A percentile compares a stretch with the other conserved stretches of the same genome.
Conservation (phyloP, 1,284 basidiomycete species). For the Laetiporus sulphureus region DNA sequence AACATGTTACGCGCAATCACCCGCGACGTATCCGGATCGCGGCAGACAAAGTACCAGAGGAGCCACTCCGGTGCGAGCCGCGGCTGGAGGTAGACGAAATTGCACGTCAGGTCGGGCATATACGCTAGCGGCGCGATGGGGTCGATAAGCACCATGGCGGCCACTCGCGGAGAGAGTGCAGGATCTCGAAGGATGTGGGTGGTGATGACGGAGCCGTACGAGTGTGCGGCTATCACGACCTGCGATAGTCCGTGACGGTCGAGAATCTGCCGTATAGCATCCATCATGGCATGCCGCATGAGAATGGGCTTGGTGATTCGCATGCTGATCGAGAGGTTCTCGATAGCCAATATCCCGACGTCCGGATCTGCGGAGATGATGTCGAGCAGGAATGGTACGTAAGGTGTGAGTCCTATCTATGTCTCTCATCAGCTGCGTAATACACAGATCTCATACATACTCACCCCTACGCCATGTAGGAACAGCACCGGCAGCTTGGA, state of each 20-base stretch:
- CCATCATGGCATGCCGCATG: constrained; percentile 26
- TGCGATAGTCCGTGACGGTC: constrained; percentile 28
- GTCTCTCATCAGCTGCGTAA: no score
- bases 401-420: constrained; percentile 14
- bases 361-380: constrained; percentile 29
- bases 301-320: constrained; percentile 39
- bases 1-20: constrained; percentile 47
- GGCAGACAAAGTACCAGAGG: constrained; percentile 52
- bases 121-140: constrained; percentile 52
- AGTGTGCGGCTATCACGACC: constrained; percentile 41
- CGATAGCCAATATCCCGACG: constrained; percentile 43
- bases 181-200: constrained; percentile 33
- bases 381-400: constrained; percentile 37
- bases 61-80: constrained; percentile 49
- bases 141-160: constrained; percentile 40
- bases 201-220: constrained; percentile 46
- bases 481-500: constrained; percentile 43
- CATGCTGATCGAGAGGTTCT: constrained; percentile 43
- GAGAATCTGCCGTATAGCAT: constrained; percentile 30
- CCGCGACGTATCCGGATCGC: constrained; percentile 47
- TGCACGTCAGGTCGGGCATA: constrained; percentile 45
- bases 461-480: constrained; percentile 52
- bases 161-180: constrained; percentile 22
- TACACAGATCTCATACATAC: constrained; percentile 16
- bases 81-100: constrained; percentile 57